Percentiles rank a stretch among this genome's conserved stretches.
Evolutionary conservation across 2,329 filamentous ascomycete species (phyloP).

Genomic region (Aureobasidium sp.): DNA sequence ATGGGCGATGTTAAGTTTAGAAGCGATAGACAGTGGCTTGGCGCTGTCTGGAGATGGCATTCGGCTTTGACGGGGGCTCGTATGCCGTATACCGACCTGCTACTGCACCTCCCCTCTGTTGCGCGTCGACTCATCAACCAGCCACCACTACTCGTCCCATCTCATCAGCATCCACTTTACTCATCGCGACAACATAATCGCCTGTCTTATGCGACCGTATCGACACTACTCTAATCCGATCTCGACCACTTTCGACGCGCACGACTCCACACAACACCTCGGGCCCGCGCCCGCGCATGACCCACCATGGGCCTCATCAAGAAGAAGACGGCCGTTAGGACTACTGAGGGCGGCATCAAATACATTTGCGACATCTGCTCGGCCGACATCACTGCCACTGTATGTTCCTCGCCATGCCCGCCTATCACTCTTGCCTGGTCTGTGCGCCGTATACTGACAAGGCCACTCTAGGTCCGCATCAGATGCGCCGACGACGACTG

Average conservation of each 20-base stretch:
- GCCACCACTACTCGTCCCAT: background rate
- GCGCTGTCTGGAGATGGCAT: background rate
- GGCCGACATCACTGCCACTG: conserved; percentile 92
- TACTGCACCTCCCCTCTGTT: background rate
- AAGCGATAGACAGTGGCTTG: background rate
- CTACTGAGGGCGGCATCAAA: conserved; percentile 57
- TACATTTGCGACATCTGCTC: conserved; percentile 98
- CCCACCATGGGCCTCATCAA: conserved; percentile 79
- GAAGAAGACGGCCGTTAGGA: conserved; percentile 82
- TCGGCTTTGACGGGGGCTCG: background rate
- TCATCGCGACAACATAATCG: background rate
- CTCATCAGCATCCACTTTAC: background rate
- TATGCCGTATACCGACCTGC: background rate
- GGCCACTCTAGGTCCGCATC: conserved; percentile 69
- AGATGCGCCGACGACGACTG: conserved; percentile 77
- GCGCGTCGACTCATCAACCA: background rate
- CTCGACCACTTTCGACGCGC: background rate
- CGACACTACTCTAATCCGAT: background rate
- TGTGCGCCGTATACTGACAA: conserved; percentile 11
- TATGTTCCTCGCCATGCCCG: conserved; percentile 39
- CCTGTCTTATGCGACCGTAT: background rate
- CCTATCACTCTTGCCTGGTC: background rate
- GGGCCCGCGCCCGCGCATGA: background rate
- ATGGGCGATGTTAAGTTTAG: background rate
- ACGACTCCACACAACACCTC: background rate